phyloP scores from a whole-genome alignment of 768 basidiomycete species.

The Agrocybe chaxingu region DNA sequence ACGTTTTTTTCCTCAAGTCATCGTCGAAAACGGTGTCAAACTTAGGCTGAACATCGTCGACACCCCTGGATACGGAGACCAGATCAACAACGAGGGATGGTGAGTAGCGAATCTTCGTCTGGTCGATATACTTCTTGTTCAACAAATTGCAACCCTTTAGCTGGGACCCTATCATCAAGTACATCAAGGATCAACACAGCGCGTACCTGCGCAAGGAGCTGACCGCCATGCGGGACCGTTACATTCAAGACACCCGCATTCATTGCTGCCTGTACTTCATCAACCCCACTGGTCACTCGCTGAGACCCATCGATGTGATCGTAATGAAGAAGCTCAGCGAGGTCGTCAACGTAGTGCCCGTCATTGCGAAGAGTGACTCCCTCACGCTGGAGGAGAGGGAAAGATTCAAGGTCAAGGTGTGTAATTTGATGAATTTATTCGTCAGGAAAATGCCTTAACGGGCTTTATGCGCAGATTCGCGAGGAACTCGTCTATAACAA shows the following conservation, averaged over 20 bases:
- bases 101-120: conserved; percentile 31
- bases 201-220: conserved; percentile 98
- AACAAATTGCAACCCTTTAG: conserved; percentile 32
- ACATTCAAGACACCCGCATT: conserved; percentile 97
- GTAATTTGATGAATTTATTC: conserved; percentile 10
- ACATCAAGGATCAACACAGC: conserved; percentile 99
- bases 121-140: conserved; percentile 2
- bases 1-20: conserved; percentile 51
- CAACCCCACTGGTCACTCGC: conserved; percentile 96
- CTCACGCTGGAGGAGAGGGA: conserved; percentile 92
- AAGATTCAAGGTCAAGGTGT: conserved; percentile 87
- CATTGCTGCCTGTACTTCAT: conserved; percentile 99
- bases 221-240: conserved; percentile 97
- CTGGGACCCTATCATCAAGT: conserved; percentile 99
- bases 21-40: conserved; percentile 93
- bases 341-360: conserved; percentile 99
- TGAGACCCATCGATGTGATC: conserved; percentile 95
- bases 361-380: conserved; percentile 96
- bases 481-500: conserved; percentile 89
- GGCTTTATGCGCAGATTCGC: conserved; percentile 63
- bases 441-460: neutral
- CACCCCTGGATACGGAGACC: conserved; percentile 98
- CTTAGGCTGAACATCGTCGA: conserved; percentile 97
- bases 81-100: conserved; percentile 99
- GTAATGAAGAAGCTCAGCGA: conserved; percentile 99